Evolutionary conservation across 768 basidiomycete species (phyloP).

Genomic region (Termitomyces sp.): DNA sequence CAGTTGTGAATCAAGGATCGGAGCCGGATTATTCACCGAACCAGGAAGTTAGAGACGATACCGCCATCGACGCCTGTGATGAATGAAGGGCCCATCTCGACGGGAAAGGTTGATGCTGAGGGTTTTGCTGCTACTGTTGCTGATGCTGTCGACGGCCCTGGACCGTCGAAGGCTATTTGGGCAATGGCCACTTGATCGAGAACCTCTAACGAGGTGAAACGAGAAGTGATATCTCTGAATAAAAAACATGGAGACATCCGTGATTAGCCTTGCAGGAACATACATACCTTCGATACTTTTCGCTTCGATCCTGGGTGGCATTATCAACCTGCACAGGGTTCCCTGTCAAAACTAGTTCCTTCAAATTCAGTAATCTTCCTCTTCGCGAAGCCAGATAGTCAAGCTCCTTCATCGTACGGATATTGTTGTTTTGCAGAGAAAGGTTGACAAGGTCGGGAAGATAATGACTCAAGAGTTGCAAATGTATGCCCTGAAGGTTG

Average conservation of each 20-base stretch:
- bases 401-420: conserved; percentile 65
- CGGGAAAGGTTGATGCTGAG: conserved; percentile 70
- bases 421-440: conserved; percentile 72
- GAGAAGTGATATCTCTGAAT: conserved; percentile 68
- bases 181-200: conserved; percentile 79
- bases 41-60: conserved; percentile 72
- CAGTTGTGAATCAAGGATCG: neutral
- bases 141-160: conserved; percentile 41
- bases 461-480: conserved; percentile 62
- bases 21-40: conserved; percentile 44
- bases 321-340: conserved; percentile 70
- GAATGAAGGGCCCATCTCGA: conserved; percentile 66
- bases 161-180: conserved; percentile 75
- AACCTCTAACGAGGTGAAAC: conserved; percentile 77
- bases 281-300: conserved; percentile 71
- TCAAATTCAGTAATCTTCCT: conserved; percentile 55
- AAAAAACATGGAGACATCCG: neutral
- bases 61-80: conserved; percentile 66
- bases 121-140: conserved; percentile 35
- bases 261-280: conserved; percentile 13
- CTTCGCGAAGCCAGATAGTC: conserved; percentile 54
- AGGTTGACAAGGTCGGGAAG: conserved; percentile 78
- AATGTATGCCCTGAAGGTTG: conserved; percentile 49
- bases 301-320: conserved; percentile 46
- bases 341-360: conserved; percentile 68